Percentiles rank a stretch among this genome's conserved stretches.
These are phyloP conservation scores for Cryoendolithus antarcticus DNA, from an alignment of 2,329 filamentous ascomycete species.

Conservation along the genomic window DNA sequence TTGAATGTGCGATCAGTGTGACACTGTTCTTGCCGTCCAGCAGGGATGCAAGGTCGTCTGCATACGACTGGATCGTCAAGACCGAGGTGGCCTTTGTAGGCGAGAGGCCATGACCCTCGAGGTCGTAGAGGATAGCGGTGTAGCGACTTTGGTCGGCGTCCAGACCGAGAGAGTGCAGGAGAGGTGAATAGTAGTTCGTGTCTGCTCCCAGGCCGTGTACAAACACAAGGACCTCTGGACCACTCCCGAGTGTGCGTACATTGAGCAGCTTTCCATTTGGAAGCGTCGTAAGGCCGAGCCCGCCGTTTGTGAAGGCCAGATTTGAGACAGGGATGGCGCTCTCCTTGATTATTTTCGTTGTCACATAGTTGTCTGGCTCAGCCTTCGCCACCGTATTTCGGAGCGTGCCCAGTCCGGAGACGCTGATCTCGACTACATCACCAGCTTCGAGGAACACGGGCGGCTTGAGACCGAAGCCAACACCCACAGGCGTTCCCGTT, in stretches of 20 bases:
- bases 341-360: no score
- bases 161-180: constrained; percentile 28
- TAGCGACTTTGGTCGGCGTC: constrained; percentile 7
- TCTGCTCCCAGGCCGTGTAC: no score
- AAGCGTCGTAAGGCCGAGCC: no score
- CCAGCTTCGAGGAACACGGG: constrained; percentile 21
- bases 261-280: no score
- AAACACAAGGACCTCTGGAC: no score
- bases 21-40: constrained; percentile 21
- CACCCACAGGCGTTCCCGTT: constrained; percentile 37
- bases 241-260: no score
- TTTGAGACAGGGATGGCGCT: no score
- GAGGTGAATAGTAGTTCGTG: constrained; percentile 29
- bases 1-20: constrained; percentile 39
- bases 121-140: constrained; percentile 31
- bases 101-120: constrained; percentile 45
- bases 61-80: constrained; percentile 33
- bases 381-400: no score
- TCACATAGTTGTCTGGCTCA: no score
- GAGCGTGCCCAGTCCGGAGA: no score
- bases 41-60: constrained; percentile 26
- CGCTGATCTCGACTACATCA: constrained; percentile 19
- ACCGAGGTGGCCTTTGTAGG: constrained; percentile 36
- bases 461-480: constrained; percentile 22
- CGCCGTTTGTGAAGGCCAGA: no score